These are phyloP conservation scores for Citrus unshiu DNA, from an alignment of 345 rosid genomes.

Conservation along the genomic window DNA sequence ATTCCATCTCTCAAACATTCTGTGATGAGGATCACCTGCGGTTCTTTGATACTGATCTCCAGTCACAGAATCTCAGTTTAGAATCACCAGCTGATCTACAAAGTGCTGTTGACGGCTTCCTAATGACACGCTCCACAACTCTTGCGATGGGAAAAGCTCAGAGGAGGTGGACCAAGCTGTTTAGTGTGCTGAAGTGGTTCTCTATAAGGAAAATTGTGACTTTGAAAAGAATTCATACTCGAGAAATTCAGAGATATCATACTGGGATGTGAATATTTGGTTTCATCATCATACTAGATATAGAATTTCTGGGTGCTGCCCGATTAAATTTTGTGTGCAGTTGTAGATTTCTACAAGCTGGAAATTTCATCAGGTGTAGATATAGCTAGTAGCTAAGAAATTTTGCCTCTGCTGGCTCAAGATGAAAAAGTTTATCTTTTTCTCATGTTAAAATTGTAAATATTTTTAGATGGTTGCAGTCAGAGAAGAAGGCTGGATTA, in stretches of 20 bases:
- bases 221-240: conserved; percentile 28
- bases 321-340: conserved; percentile 23
- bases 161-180: conserved; percentile 85
- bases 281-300: not conserved
- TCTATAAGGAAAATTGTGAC: conserved; percentile 51
- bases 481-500: conserved; percentile 3
- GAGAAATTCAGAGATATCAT: conserved; percentile 33
- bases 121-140: conserved; percentile 36
- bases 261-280: conserved; percentile 1
- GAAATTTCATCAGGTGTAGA: conserved; percentile 7
- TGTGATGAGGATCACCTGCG: conserved; percentile 69
- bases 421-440: not conserved
- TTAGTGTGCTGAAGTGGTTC: conserved; percentile 79
- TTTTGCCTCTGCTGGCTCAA: conserved; percentile 10
- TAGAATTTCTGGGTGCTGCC: conserved; percentile 12
- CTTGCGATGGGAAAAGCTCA: conserved; percentile 52
- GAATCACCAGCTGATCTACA: conserved; percentile 63
- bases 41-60: conserved; percentile 44
- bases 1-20: conserved; percentile 48
- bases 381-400: conserved; percentile 10
- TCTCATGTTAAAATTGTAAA: conserved; percentile 6
- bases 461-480: conserved; percentile 6
- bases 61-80: conserved; percentile 35
- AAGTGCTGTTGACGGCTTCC: conserved; percentile 53
- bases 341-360: conserved; percentile 6